Evolutionary conservation across 257 asterid species (phyloP).

Genomic region (Solanum ahanhuiri): DNA sequence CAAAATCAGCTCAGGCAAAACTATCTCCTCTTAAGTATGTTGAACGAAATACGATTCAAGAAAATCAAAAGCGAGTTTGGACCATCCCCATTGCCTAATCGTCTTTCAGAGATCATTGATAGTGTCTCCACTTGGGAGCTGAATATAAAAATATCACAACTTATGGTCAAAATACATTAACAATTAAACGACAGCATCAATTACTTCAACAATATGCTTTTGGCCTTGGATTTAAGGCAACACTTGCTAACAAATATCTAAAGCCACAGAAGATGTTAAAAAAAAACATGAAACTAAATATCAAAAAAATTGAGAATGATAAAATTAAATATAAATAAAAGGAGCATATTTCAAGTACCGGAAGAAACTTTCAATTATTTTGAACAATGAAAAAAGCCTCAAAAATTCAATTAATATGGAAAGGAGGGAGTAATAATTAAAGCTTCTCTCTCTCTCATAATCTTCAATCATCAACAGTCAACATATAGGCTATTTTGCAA

Average conservation of each 20-base stretch:
- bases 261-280: not conserved
- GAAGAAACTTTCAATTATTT: not conserved
- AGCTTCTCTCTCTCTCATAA: not conserved
- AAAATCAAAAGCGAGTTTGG: not conserved
- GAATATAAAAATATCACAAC: not conserved
- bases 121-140: not conserved
- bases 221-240: not conserved
- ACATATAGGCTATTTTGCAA: not conserved
- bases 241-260: not conserved
- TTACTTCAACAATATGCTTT: not conserved
- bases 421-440: not conserved
- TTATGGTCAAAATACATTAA: not conserved
- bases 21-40: not conserved
- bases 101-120: not conserved
- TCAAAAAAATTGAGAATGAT: not conserved
- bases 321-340: no score
- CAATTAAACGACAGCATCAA: not conserved
- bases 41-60: not conserved
- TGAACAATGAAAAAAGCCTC: not conserved
- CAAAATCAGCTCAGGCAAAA: not conserved
- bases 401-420: not conserved
- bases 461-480: not conserved
- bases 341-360: not conserved
- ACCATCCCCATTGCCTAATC: not conserved
- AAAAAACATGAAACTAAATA: not conserved